Base-by-base conservation (phyloP, 2,329 filamentous ascomycete species). In the Penicillium psychrosexuale region DNA sequence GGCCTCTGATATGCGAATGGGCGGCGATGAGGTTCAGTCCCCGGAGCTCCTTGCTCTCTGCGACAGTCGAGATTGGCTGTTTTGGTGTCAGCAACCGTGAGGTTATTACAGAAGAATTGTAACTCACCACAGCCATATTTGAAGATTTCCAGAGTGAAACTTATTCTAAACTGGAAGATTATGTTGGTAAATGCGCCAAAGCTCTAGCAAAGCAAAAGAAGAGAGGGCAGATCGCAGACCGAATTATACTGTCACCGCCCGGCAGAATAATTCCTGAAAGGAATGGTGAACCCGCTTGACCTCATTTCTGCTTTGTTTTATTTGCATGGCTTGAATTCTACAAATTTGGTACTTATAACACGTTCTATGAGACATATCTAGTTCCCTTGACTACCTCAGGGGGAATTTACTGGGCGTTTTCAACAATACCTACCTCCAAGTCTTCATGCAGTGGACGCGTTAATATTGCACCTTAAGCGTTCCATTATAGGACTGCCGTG, bases 21-120 rank as follows among this genome's bases (percentile, higher is more conserved):
- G 94, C 93, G 59, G 94, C 94, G 75, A 99, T 96, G 77, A 99
- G 88, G 77, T 96, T 97, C 71, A 99, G 86, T 62, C 92, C 92
- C 66, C 92, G 88, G 72, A 97, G 88, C 84, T 97, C 93, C 78
- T 94, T 96, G 76, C 85, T 89, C 82, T 97, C 93, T 72, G 91
- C 90, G 74, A 97, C 86, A 68, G 94, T 97, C 57, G 85, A 85
- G 66, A 90, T 90, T 70, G 78, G 76, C 83, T 85, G 55, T 47
- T 34, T 58, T 12, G 40, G 30, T 34, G 53, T 67, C 43, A 63
- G 57, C n/a, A 44, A 48, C 31, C 31, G 39, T 50, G 47, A 37
- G 27, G 36, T 24, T 22, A 33, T 12, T 44, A 51, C 33, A 12
- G 34, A 19, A 22, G 19, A 1, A 3, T 15, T 38, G 3, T 15